Base-by-base conservation (phyloP, 768 basidiomycete genomes). In the Leccinum broughii region DNA sequence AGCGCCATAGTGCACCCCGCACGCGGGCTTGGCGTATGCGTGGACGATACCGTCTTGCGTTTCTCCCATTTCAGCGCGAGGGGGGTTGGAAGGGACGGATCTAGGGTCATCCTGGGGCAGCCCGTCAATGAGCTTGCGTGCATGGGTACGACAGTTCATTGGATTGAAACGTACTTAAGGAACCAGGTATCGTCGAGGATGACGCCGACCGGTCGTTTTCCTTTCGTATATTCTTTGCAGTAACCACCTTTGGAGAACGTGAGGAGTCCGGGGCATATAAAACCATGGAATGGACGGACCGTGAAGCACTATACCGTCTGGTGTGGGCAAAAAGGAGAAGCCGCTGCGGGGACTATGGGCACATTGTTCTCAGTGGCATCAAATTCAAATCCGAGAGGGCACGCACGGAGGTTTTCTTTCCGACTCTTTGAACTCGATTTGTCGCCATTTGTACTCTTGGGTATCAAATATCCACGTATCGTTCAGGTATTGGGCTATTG, bases 161-260 rank as follows among this genome's bases (percentile, higher is more conserved):
- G 17, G 20, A 39, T 22, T 7, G 37, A 52, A 13, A 73, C 81
- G 3, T 57, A 91, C 89, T 84, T 83, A 6, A 97, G 79, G 55
- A 94, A 78, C 95, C 93, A 97, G 0, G 90, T 92, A 68, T 97
- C 93, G 17, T 93, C 92, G 6, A 95, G 79, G 77, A 91, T 93
- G n/a, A 93, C 78, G 1, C 94, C 94, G 13, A 92, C 77, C 0
- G 90, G 87, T 1, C 90, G 85, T 68, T 93, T 92, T 3, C 93
- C 92, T 69, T 95, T 94, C 22, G 75, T 68, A 66, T 95, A 95
- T 74, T 93, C 90, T 71, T 97, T 95, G 70, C 89, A 92, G 70
- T 96, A 96, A 0, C 95, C 95, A 11, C 92, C 90, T 92, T 54
- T 17, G 11, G 10, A 13, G 39, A 5, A 32, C n/a, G 7, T 44